Base-by-base conservation (phyloP, 441 rosid genomes). In the Eutrema salsugineum region DNA sequence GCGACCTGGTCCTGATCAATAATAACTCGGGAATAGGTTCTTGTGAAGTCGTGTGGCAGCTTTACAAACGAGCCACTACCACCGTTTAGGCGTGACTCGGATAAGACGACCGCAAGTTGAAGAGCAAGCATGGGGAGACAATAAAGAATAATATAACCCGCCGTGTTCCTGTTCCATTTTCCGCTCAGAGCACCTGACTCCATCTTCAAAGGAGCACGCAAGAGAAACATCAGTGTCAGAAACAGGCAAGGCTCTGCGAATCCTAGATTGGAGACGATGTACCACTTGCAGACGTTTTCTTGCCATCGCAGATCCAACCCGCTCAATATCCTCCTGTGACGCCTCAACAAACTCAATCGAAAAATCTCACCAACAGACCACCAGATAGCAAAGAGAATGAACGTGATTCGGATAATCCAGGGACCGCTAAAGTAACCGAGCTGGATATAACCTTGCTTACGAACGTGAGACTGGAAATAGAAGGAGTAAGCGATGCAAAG, bases 191-290 rank as follows among this genome's bases (percentile, higher is more conserved):
- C 84, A 49, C 98, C 98, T 0, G 90, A 80, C 27, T 89, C 91
- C 87, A 84, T 83, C 81, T 91, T 90, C 70, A 95, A 83, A n/a
- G 99, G 91, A 8, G 98, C 98, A 2, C 97, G 96, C 17, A 95
- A 87, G 16, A 95, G 94, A 83, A 93, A 87, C 80, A 89, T 82
- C 3, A 93, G 85, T 9, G 95, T 89, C 30, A 95, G 88, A 81
- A 91, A 89, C 55, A 95, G 81, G 78, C 98, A 93, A 67, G 98
- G 99, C 82, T 95, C 99, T 43, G 99, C 94, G 81, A 95, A 95
- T 47, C 99, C 99, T 61, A 91, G 80, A 82, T 85, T 95, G n/a
- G 97, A 95, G 42, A 91, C 84, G 28, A 95, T 85, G 83, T 95
- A 95, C 63, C 85, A 79, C 76, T 95, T 91, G 98, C 99, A 95